phyloP scores from a whole-genome alignment of 805 yeast species.

The Candida parachauliodes region DNA sequence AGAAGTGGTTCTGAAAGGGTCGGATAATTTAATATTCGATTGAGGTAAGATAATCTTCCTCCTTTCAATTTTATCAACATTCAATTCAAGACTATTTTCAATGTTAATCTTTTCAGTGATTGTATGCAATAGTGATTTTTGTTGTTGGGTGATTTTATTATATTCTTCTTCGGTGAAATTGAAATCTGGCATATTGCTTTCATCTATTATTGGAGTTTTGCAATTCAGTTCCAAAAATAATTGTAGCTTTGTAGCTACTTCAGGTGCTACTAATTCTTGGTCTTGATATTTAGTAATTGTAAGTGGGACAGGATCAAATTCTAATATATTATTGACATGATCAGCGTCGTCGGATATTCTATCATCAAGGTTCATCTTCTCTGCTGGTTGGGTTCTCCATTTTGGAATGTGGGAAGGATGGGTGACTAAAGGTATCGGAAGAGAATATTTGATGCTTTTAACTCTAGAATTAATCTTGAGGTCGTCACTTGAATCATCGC shows the following conservation, averaged over 20 bases:
- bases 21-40: conserved; percentile 38
- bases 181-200: conserved; percentile 26
- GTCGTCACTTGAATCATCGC: conserved; percentile 1
- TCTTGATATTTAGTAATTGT: conserved; percentile 15
- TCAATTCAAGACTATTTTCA: conserved; percentile 37
- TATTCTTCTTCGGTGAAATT: conserved; percentile 51
- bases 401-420: conserved; percentile 44
- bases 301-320: conserved; percentile 27
- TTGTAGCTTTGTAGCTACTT: conserved; percentile 22
- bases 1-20: conserved; percentile 45
- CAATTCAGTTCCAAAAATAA: conserved; percentile 25
- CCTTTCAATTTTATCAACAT: conserved; percentile 46
- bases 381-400: conserved; percentile 22
- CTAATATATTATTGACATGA: conserved; percentile 17
- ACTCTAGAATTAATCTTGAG: conserved; percentile 9
- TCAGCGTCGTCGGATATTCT: conserved; percentile 6
- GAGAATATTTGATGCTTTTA: conserved; percentile 26
- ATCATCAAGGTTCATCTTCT: conserved; percentile 9
- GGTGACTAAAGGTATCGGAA: conserved; percentile 34
- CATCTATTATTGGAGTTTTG: conserved; percentile 37
- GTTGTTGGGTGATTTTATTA: conserved; percentile 51
- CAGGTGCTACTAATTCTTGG: conserved; percentile 20
- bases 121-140: conserved; percentile 47
- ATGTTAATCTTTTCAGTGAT: conserved; percentile 32
- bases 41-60: conserved; percentile 46